Evolutionary conservation across 169 alveolate genomes (phyloP).

Genomic region (Amoebophrya sp.): DNA sequence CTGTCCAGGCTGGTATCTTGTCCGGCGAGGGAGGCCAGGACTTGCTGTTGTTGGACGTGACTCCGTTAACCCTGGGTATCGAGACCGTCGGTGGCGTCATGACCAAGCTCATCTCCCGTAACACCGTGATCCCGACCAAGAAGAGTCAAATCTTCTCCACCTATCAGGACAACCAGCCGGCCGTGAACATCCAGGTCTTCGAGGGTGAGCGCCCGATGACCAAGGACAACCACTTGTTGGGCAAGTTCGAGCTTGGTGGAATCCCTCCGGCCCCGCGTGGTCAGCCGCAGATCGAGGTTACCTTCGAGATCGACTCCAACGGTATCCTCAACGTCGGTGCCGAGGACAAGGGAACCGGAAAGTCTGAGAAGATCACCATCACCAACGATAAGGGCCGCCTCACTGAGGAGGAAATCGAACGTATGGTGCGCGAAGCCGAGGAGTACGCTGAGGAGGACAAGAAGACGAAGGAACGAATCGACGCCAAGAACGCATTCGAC

Average conservation of each 20-base stretch:
- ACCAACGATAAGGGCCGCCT: slow-evolving; percentile 88
- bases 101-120: slow-evolving; percentile 86
- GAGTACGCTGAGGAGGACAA: slow-evolving; percentile 85
- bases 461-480: slow-evolving; percentile 75
- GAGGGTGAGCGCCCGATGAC: slow-evolving; percentile 96
- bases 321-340: slow-evolving; percentile 90
- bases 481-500: slow-evolving; percentile 85
- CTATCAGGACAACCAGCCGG: slow-evolving; percentile 87
- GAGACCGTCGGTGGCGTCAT: slow-evolving; percentile 95
- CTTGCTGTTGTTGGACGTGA: slow-evolving; percentile 80
- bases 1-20: slow-evolving; percentile 86
- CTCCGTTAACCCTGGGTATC: slow-evolving; percentile 91
- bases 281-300: slow-evolving; percentile 84
- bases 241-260: slow-evolving; percentile 89
- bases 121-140: slow-evolving; percentile 90
- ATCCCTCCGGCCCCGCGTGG: slow-evolving; percentile 94
- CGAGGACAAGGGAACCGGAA: slow-evolving; percentile 89
- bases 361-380: slow-evolving; percentile 80
- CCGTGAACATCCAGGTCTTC: slow-evolving; percentile 86
- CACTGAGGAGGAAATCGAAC: slow-evolving; percentile 83
- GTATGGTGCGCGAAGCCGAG: slow-evolving; percentile 85
- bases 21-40: slow-evolving; percentile 82
- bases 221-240: slow-evolving; percentile 87
- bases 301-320: slow-evolving; percentile 86
- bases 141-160: slow-evolving; percentile 90